These are phyloP conservation scores for Jaltomata sinuosa DNA, from an alignment of 257 asterid species.

Conservation along the genomic window DNA sequence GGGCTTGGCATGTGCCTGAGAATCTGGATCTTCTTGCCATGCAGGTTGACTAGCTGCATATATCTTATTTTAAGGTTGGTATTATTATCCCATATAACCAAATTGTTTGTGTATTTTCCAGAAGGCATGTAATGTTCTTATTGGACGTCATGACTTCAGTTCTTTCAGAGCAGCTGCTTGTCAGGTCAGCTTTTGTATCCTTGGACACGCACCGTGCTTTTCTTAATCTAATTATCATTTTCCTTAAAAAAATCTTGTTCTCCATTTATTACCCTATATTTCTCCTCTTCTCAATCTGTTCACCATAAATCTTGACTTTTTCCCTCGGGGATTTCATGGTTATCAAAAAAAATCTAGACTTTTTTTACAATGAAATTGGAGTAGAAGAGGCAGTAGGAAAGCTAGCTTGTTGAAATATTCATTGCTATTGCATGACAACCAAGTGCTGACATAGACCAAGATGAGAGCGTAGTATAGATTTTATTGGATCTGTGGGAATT, in stretches of 20 bases:
- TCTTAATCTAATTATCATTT: neutral
- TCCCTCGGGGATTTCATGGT: neutral
- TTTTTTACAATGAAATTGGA: neutral
- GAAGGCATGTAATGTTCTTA: conserved; percentile 82
- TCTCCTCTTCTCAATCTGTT: neutral
- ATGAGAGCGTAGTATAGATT: neutral
- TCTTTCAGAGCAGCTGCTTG: conserved; percentile 90
- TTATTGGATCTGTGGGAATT: neutral
- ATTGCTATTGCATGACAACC: neutral
- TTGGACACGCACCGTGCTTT: neutral
- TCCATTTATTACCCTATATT: neutral
- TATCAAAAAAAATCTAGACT: neutral
- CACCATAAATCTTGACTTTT: neutral
- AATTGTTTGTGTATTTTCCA: conserved; percentile 22
- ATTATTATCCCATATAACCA: neutral
- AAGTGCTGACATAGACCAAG: neutral
- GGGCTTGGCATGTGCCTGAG: conserved; percentile 91
- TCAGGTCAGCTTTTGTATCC: conserved; percentile 41
- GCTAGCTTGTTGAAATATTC: neutral
- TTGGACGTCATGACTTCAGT: conserved; percentile 86
- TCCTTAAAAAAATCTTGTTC: neutral
- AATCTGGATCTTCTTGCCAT: conserved; percentile 58
- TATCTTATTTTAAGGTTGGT: neutral
- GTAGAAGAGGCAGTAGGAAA: neutral
- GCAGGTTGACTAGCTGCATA: conserved; percentile 44